A percentile compares a stretch with the other conserved stretches of the same genome.
Evolutionary conservation across 352 stramenopile genomes (phyloP).

Genomic region (Phytophthora pistaciae): DNA sequence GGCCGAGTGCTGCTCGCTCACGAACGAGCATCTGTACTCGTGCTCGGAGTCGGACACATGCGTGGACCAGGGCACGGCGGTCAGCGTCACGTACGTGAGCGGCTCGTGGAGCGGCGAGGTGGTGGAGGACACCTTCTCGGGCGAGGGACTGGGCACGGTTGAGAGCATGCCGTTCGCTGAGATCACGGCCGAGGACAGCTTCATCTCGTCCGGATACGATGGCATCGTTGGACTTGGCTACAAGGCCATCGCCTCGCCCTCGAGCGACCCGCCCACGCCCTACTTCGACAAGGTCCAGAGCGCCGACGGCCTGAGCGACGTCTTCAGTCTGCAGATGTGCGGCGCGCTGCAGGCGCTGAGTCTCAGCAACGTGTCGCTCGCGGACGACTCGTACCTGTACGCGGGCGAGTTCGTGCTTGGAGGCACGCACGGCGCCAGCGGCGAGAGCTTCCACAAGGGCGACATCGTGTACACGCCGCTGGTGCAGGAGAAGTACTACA

Average conservation of each 20-base stretch:
- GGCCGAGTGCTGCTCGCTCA: slow-evolving; percentile 73
- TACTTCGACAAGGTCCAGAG: slow-evolving; percentile 70
- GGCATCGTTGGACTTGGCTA: slow-evolving; percentile 81
- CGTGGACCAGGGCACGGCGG: slow-evolving; percentile 37
- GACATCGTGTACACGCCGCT: slow-evolving; percentile 80
- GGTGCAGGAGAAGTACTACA: slow-evolving; percentile 82
- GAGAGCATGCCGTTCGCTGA: slow-evolving; percentile 63
- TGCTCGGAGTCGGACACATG: slow-evolving; percentile 76
- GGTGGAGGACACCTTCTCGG: slow-evolving; percentile 79
- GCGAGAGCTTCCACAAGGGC: slow-evolving; percentile 62
- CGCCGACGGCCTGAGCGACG: slow-evolving; percentile 44
- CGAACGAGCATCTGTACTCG: slow-evolving; percentile 71
- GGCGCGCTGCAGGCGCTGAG: slow-evolving; percentile 75
- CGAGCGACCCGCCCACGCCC: slow-evolving; percentile 48
- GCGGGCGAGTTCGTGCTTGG: slow-evolving; percentile 72
- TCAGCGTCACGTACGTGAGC: slow-evolving; percentile 83
- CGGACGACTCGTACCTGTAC: slow-evolving; percentile 54
- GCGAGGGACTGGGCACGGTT: slow-evolving; percentile 52
- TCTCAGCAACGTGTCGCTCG: slow-evolving; percentile 42
- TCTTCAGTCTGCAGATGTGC: slow-evolving; percentile 84
- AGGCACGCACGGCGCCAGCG: slow-evolving; percentile 53
- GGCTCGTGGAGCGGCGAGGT: slow-evolving; percentile 75
- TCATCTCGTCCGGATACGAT: slow-evolving; percentile 79
- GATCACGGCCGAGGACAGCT: slow-evolving; percentile 68
- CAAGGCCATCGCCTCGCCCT: slow-evolving; percentile 66